Evolutionary conservation across 1,139 yeast species (phyloP).

Genomic region (Pichia sp.): DNA sequence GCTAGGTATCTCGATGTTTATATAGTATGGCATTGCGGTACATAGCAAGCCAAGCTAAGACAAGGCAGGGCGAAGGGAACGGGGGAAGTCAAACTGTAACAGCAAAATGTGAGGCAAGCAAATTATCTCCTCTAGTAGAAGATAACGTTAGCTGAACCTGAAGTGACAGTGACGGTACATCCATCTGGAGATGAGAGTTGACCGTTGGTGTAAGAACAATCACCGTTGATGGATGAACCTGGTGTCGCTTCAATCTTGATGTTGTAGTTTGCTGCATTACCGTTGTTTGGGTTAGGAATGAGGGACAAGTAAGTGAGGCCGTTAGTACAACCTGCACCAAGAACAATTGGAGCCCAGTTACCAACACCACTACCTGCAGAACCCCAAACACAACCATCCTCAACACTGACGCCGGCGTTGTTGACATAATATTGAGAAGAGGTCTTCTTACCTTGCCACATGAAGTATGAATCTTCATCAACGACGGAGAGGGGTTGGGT

Average conservation of each 20-base stretch:
- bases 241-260: conserved; percentile 73
- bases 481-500: conserved; percentile 69
- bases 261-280: conserved; percentile 68
- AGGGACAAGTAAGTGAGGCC: conserved; percentile 83
- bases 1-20: too few species aligned
- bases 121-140: too few species aligned
- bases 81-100: too few species aligned
- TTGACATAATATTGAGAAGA: conserved; percentile 96
- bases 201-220: conserved; percentile 78
- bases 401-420: conserved; percentile 85
- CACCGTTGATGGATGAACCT: conserved; percentile 61
- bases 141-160: conserved; percentile 72
- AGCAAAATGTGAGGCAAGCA: too few species aligned
- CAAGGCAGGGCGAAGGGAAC: too few species aligned
- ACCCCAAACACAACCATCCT: conserved; percentile 96
- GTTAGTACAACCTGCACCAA: conserved; percentile 82
- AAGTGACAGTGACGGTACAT: conserved; percentile 86
- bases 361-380: conserved; percentile 71
- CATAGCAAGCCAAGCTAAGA: too few species aligned
- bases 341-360: conserved; percentile 97
- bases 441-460: conserved; percentile 76
- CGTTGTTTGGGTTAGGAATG: conserved; percentile 93
- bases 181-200: conserved; percentile 71
- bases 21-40: too few species aligned
- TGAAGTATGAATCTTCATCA: conserved; percentile 66